Evolutionary conservation across 805 yeast species (phyloP), one percentile per base, ranked within the genome.

Genomic region (Candida maltosa): DNA sequence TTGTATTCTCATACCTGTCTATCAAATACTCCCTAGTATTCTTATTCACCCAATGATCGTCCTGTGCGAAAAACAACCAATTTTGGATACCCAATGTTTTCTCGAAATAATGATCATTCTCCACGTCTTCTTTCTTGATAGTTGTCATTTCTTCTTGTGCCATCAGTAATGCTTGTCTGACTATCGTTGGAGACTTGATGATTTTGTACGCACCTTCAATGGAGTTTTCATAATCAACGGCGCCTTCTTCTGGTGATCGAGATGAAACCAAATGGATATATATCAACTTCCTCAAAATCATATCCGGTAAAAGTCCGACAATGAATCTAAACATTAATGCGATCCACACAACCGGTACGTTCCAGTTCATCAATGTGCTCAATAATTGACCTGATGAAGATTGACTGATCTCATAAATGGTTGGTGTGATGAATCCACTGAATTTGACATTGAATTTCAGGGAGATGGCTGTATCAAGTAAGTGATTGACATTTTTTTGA

Each of bases 381-480:
- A 67, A 51, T 10, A 42, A 30, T 11, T 46, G 44, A 1, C 73
- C 73, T 6, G 66, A 58, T 17, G 45, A 51, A 5, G 70, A 62
- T 20, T 51, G 45, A n/a, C 77, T 76, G 21, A 84, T 77, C 45
- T 82, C 81, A 16, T 69, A 64, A 15, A 84, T 65, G 0, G 93
- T 82, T 1, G 94, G 94, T 35, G 85, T 81, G 14, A 83, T 61
- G 34, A 83, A 60, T 0, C 87, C 87, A 15, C 74, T 65, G 37
- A 76, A 68, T 34, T 52, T 56, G 21, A 76, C 56, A 4, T 23
- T 30, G 16, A 38, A 31, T 14, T 48, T 41, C n/a, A n/a, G n/a
- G n/a, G n/a, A n/a, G n/a, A n/a, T n/a, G n/a, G n/a, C n/a, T n/a
- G n/a, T n/a, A n/a, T n/a, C n/a, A n/a, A n/a, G n/a, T n/a, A n/a